A percentile compares a stretch with the other conserved stretches of the same genome.
phyloP scores from a whole-genome alignment of 2,329 filamentous ascomycete genomes.

The Didymosphaeria variabile region DNA sequence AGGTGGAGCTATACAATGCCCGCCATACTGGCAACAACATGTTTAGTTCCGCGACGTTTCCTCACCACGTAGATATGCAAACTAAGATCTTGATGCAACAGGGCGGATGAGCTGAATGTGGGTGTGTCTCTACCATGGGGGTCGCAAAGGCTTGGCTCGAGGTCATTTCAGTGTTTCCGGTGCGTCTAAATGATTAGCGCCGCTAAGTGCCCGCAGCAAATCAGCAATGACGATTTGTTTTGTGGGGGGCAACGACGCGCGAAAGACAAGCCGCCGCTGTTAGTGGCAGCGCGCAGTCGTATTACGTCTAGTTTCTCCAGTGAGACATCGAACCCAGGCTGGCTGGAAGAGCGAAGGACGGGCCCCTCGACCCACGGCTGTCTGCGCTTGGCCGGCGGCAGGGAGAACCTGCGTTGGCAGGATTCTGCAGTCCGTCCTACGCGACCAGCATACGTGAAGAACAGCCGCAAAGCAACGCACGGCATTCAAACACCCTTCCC shows the following conservation, averaged over 20 bases:
- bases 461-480: not conserved
- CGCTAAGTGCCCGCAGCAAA: not conserved
- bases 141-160: constrained; percentile 6
- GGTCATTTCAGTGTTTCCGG: constrained; percentile 3
- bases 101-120: not conserved
- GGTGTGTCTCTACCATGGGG: not conserved
- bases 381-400: constrained; percentile 5
- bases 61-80: not conserved
- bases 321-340: constrained; percentile 9
- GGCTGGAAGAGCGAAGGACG: not conserved
- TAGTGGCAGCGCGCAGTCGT: constrained; percentile 7
- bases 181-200: constrained; percentile 1
- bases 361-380: not conserved
- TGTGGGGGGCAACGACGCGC: constrained; percentile 1
- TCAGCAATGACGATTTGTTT: not conserved
- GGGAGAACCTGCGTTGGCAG: not conserved
- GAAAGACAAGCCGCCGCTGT: not conserved
- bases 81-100: not conserved
- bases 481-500: not conserved
- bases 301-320: constrained; percentile 1
- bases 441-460: not conserved
- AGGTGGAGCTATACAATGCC: not conserved
- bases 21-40: not conserved
- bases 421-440: not conserved
- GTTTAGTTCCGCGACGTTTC: no score